phyloP scores from a whole-genome alignment of 192 early-diverging fungal genomes.

The Backusella westeae region DNA sequence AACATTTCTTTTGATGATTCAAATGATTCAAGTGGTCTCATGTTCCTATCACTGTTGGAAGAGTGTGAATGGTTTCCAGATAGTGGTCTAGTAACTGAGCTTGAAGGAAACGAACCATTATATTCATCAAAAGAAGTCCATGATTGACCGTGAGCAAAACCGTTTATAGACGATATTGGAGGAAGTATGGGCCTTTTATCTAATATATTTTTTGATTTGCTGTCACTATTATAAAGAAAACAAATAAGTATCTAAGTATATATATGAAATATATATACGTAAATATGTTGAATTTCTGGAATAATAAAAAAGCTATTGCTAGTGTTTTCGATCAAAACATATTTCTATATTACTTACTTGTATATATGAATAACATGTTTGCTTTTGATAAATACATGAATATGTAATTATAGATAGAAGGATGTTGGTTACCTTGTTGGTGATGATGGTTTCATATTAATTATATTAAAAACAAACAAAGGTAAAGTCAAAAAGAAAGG shows the following conservation, averaged over 20 bases:
- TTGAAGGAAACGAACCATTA: not conserved
- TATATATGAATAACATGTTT: not conserved
- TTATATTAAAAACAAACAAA: not conserved
- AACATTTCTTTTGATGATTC: not conserved
- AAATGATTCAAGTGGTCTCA: not conserved
- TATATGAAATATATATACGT: not conserved
- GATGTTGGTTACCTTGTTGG: not conserved
- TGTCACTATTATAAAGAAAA: not conserved
- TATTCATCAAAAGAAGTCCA: not conserved
- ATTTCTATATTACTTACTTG: not conserved
- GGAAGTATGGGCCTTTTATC: not conserved
- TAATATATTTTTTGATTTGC: not conserved
- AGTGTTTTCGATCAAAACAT: not conserved
- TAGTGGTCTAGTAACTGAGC: not conserved
- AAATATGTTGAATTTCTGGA: not conserved
- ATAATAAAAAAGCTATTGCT: not conserved
- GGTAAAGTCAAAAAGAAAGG: not conserved
- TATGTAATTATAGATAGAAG: slow-evolving; percentile 1
- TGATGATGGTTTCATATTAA: slow-evolving; percentile 6
- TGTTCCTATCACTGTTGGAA: not conserved
- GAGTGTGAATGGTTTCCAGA: not conserved
- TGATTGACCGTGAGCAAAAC: not conserved
- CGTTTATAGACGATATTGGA: slow-evolving; percentile 9
- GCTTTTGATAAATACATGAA: not conserved
- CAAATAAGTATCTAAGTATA: not conserved